phyloP scores from a whole-genome alignment of 306 rosid genomes.

The Oxytropis ochrocephala region DNA sequence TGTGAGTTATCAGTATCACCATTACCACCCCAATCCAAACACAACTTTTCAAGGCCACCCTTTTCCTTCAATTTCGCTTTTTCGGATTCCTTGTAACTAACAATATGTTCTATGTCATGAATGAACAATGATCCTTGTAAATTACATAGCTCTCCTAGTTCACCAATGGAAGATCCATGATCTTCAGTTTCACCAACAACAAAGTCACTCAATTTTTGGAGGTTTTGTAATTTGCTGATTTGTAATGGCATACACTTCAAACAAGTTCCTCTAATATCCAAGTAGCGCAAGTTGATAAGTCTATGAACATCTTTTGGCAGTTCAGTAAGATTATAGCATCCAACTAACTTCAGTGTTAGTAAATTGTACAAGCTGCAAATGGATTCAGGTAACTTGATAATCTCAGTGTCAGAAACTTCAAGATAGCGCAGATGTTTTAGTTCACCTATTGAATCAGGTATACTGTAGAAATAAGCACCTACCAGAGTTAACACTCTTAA shows the following conservation, averaged over 20 bases:
- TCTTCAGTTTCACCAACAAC: conserved; percentile 1
- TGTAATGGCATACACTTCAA: conserved; percentile 25
- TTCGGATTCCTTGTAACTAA: not conserved
- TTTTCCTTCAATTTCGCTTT: conserved; percentile 31
- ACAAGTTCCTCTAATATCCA: conserved; percentile 10
- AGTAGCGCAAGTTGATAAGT: conserved; percentile 28
- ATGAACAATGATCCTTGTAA: conserved; percentile 26
- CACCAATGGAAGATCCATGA: conserved; percentile 18
- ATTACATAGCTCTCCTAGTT: conserved; percentile 14
- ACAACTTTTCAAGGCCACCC: conserved; percentile 1
- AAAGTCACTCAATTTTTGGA: conserved; percentile 25
- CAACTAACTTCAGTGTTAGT: conserved; percentile 24
- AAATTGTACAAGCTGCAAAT: conserved; percentile 23
- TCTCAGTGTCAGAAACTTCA: not conserved
- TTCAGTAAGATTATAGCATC: not conserved
- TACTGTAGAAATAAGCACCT: not conserved
- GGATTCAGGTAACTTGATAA: conserved; percentile 11
- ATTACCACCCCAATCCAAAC: conserved; percentile 19
- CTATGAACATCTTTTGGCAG: conserved; percentile 17
- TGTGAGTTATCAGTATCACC: conserved; percentile 13
- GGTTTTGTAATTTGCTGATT: conserved; percentile 13
- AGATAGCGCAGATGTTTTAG: conserved; percentile 32
- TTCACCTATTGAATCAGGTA: conserved; percentile 10
- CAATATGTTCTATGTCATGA: conserved; percentile 4
- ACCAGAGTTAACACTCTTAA: conserved; percentile 31